Evolutionary conservation across 2,329 filamentous ascomycete genomes (phyloP).

Genomic region (Xylariaceae sp.): DNA sequence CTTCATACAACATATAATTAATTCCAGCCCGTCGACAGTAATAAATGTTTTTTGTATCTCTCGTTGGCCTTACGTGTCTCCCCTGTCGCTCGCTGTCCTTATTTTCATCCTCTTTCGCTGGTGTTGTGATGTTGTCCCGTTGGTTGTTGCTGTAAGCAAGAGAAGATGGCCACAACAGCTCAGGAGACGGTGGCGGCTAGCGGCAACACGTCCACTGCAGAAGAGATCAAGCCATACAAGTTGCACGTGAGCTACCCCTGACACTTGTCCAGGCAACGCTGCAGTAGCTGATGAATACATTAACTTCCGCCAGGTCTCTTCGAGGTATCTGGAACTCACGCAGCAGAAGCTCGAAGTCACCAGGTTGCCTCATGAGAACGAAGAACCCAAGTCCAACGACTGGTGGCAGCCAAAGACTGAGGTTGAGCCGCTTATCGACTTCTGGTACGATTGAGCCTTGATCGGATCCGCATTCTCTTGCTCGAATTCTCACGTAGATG

Average conservation of each 20-base stretch:
- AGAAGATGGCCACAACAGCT: slow-evolving; percentile 17
- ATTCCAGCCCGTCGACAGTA: slow-evolving; percentile 4
- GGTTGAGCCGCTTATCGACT: slow-evolving; percentile 59
- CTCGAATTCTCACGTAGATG: no score
- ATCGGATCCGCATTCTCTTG: no score
- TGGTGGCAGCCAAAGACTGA: slow-evolving; percentile 55
- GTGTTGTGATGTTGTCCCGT: slow-evolving; percentile 5
- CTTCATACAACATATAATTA: slow-evolving; percentile 21
- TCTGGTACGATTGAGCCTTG: slow-evolving; percentile 54
- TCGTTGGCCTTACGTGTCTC: neutral
- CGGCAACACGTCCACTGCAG: slow-evolving; percentile 21
- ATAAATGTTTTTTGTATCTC: slow-evolving; percentile 1
- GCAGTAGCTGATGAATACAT: slow-evolving; percentile 20
- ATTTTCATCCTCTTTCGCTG: neutral
- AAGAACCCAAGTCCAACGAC: slow-evolving; percentile 37
- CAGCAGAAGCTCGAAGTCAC: slow-evolving; percentile 60
- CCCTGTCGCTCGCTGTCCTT: slow-evolving; percentile 1
- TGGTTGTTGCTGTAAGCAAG: slow-evolving; percentile 4
- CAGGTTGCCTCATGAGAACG: slow-evolving; percentile 52
- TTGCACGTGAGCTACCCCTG: slow-evolving; percentile 42
- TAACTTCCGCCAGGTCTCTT: slow-evolving; percentile 46
- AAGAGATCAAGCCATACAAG: slow-evolving; percentile 47
- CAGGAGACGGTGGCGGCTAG: slow-evolving; percentile 20
- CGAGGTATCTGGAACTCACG: slow-evolving; percentile 59
- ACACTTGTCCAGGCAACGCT: neutral